Base-by-base conservation (phyloP, 2,329 filamentous ascomycete species). In the Myriosclerotinia duriaeana region DNA sequence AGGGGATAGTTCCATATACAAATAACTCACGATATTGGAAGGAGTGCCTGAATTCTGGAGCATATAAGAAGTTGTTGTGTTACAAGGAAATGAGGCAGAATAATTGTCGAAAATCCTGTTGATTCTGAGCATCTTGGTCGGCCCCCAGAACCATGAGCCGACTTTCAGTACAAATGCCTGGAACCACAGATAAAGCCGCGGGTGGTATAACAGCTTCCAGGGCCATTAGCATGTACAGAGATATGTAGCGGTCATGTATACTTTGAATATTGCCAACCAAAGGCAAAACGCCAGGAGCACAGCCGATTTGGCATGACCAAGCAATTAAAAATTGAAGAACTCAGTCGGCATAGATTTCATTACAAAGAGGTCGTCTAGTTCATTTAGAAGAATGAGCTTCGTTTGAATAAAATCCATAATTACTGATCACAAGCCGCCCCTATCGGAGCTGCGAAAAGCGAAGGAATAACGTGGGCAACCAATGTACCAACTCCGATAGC, bases 351-450 rank as follows among this genome's bases (percentile, higher is more conserved):
- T 61, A 7, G 65, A 54, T 2, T 65, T 70, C 1, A 68, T 30
- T 4, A 64, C 22, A 58, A 70, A 67, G 1, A 72, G 14, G 14
- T 65, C 66, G 46, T 72, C 67, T 9, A 72, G 17, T 17, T 52
- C 65, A 5, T 62, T 56, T 20, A 70, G 42, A 53, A 44, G 20
- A 67, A 65, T 3, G 67, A 22, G 17, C 67, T 66, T 12, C 52
- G 48, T 42, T 67, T 66, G 15, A 69, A 46, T 1, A 70, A 9
- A 6, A 46, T 67, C 68, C 68, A 71, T 14, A 70, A 60, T 26
- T 71, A 70, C 42, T 68, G 66, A 40, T 62, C 61, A 38, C 68
- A 69, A 20, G 65, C 52, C 15, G 26, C 46, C 26, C 55, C 42
- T 17, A 52, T 59, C 30, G 66, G 64, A 17, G 67, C 65, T 48